A percentile compares a stretch with the other conserved stretches of the same genome.
These are phyloP conservation scores for Capsicum chinense DNA, from an alignment of 257 asterid species.

Conservation along the genomic window DNA sequence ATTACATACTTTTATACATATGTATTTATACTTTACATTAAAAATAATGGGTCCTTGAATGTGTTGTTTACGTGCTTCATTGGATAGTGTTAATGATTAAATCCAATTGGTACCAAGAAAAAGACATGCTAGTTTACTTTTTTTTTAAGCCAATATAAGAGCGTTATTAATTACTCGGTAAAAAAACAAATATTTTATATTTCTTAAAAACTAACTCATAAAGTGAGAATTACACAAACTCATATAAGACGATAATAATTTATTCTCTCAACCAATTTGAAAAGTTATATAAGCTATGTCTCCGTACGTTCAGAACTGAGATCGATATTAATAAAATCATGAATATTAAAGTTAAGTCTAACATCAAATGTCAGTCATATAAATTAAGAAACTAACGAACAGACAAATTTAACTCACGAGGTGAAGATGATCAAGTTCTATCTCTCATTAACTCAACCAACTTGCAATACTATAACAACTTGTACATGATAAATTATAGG, in stretches of 20 bases:
- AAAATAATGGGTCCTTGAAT: neutral
- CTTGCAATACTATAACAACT: neutral
- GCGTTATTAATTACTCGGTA: neutral
- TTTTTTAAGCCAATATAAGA: neutral
- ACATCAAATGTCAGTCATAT: too few species aligned
- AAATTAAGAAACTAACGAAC: too few species aligned
- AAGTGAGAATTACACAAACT: neutral
- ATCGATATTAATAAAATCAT: too few species aligned
- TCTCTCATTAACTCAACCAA: neutral
- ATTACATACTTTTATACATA: neutral
- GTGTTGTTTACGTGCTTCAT: too few species aligned
- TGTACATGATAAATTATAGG: neutral
- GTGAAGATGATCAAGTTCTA: neutral
- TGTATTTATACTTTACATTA: neutral
- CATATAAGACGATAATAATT: neutral
- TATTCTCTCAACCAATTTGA: neutral
- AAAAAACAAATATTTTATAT: neutral
- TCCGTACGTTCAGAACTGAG: too few species aligned
- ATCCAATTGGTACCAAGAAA: neutral
- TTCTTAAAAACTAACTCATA: neutral
- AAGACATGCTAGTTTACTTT: neutral
- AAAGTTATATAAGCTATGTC: neutral
- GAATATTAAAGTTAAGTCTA: too few species aligned
- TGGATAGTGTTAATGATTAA: neutral
- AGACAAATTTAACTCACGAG: neutral